phyloP scores from a whole-genome alignment of 2,329 filamentous ascomycete genomes.

The Verticillium alfalfae region DNA sequence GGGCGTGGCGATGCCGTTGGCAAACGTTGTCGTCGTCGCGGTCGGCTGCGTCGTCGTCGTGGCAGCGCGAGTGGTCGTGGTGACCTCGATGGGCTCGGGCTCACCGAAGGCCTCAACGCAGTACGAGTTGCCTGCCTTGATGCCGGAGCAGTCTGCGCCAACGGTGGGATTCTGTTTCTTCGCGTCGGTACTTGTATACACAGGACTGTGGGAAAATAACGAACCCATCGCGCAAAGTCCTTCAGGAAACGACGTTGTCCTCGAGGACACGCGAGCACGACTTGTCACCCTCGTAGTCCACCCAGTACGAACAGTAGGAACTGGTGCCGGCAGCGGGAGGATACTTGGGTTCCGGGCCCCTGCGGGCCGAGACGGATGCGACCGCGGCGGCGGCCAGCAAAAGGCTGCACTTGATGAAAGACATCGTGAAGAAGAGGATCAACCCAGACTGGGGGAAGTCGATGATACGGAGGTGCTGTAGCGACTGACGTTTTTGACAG shows the following conservation, averaged over 20 bases:
- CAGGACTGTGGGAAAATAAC: background rate
- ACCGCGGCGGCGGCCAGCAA: no score
- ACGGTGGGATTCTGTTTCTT: conserved; percentile 4
- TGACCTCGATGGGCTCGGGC: conserved; percentile 8
- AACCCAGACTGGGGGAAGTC: no score
- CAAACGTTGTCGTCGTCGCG: conserved; percentile 3
- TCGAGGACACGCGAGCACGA: background rate
- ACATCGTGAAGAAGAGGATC: no score
- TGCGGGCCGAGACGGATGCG: no score
- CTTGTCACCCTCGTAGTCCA: conserved; percentile 1
- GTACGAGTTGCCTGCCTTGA: background rate
- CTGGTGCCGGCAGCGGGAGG: background rate
- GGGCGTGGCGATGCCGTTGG: conserved; percentile 10
- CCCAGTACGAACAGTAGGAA: conserved; percentile 3
- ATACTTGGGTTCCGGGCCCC: no score
- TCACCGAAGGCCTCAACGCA: conserved; percentile 4
- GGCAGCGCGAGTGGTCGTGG: conserved; percentile 3
- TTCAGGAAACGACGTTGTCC: background rate
- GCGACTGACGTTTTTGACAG: no score
- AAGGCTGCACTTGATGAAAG: no score
- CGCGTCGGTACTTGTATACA: background rate
- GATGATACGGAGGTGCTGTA: no score
- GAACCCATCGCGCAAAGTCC: conserved; percentile 5
- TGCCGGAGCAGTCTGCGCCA: background rate
- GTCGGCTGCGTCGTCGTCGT: background rate